A percentile compares a stretch with the other conserved stretches of the same genome.
Evolutionary conservation across 805 yeast genomes (phyloP).

Genomic region (Yamadazyma scolyti): DNA sequence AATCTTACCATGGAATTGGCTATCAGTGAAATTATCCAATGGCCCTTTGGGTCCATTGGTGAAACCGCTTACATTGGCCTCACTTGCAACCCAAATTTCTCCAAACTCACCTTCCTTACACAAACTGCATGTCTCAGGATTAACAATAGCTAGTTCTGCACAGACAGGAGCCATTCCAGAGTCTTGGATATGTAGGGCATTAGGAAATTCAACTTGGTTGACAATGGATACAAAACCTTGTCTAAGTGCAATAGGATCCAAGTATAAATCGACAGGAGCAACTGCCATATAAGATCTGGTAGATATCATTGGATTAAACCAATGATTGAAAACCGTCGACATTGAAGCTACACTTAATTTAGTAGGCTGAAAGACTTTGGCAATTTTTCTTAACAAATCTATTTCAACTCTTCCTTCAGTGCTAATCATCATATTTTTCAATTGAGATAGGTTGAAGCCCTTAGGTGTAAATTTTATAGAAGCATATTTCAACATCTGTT

Average conservation of each 20-base stretch:
- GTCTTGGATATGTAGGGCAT: slow-evolving; percentile 79
- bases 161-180: slow-evolving; percentile 96
- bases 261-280: slow-evolving; percentile 81
- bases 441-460: slow-evolving; percentile 55
- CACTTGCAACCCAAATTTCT: slow-evolving; percentile 94
- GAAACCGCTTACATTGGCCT: slow-evolving; percentile 68
- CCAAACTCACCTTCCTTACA: slow-evolving; percentile 93
- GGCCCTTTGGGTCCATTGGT: slow-evolving; percentile 51
- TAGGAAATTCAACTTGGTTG: slow-evolving; percentile 64
- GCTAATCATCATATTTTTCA: slow-evolving; percentile 82
- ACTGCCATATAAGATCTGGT: slow-evolving; percentile 84
- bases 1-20: slow-evolving; percentile 62
- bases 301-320: slow-evolving; percentile 77
- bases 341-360: slow-evolving; percentile 66
- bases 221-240: slow-evolving; percentile 83
- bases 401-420: slow-evolving; percentile 72
- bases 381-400: slow-evolving; percentile 52
- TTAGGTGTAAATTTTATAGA: slow-evolving; percentile 56
- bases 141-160: slow-evolving; percentile 90
- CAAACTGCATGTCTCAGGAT: slow-evolving; percentile 79
- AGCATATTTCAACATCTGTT: slow-evolving; percentile 78
- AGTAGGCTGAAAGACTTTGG: slow-evolving; percentile 60
- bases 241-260: slow-evolving; percentile 86
- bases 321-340: slow-evolving; percentile 74
- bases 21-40: slow-evolving; percentile 45